Conservation (phyloP, 169 alveolate species). For the Plasmodium blacklocki region DNA sequence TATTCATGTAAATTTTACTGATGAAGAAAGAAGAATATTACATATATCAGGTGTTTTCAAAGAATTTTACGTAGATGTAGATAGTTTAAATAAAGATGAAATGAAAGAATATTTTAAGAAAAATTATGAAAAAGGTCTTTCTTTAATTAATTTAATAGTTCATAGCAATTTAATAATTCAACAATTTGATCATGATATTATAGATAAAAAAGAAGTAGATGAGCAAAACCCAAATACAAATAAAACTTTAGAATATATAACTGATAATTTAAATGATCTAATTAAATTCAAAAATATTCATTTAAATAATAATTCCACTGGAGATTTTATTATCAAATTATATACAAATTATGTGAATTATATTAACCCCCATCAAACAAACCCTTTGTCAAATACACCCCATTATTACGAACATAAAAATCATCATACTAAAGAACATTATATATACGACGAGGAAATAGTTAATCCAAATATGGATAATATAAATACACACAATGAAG, state of each 20-base stretch:
- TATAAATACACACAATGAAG: neutral
- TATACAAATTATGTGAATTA: slow-evolving; percentile 32
- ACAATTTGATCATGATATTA: slow-evolving; percentile 9
- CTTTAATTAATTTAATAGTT: slow-evolving; percentile 43
- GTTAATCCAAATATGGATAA: neutral
- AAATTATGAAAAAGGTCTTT: slow-evolving; percentile 10
- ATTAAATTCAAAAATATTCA: slow-evolving; percentile 23
- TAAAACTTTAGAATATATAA: slow-evolving; percentile 5
- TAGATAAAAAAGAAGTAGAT: neutral
- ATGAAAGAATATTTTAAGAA: slow-evolving; percentile 17
- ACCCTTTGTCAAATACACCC: neutral
- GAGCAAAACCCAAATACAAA: neutral
- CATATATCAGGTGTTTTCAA: slow-evolving; percentile 42
- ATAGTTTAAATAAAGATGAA: slow-evolving; percentile 5
- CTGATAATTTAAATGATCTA: slow-evolving; percentile 11
- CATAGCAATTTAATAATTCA: slow-evolving; percentile 32
- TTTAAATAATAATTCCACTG: slow-evolving; percentile 44
- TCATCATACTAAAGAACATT: neutral
- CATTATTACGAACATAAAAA: neutral
- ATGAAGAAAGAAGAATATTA: slow-evolving; percentile 33
- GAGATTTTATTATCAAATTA: slow-evolving; percentile 28
- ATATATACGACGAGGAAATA: neutral
- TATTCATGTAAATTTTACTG: slow-evolving; percentile 23
- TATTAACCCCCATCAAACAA: slow-evolving; percentile 9
- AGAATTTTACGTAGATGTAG: slow-evolving; percentile 42